Conservation (phyloP, 2,329 filamentous ascomycete genomes). For the Furcasterigmium sp. region DNA sequence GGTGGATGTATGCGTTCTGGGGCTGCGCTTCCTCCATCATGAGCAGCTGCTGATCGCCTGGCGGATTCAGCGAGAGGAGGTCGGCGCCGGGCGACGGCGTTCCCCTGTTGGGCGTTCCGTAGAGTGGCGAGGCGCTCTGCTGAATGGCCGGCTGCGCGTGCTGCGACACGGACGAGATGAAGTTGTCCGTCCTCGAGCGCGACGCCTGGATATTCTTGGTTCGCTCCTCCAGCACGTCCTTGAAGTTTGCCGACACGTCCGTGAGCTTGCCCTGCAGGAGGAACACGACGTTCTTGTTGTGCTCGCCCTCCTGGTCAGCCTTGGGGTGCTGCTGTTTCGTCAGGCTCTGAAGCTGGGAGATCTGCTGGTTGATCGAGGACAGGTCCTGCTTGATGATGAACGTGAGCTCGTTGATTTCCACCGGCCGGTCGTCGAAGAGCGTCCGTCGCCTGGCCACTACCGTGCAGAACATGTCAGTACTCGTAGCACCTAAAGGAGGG, state of each 20-base stretch:
- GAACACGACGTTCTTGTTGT: conserved; percentile 96
- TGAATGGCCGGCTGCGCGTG: conserved; percentile 60
- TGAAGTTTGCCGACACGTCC: conserved; percentile 88
- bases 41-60: conserved; percentile 81
- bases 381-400: conserved; percentile 98
- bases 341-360: conserved; percentile 73
- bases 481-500: neutral
- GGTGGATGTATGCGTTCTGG: conserved; percentile 84
- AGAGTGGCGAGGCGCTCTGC: conserved; percentile 79
- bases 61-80: conserved; percentile 77
- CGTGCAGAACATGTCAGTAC: conserved; percentile 2
- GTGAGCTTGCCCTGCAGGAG: conserved; percentile 87
- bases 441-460: conserved; percentile 91
- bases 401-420: conserved; percentile 88
- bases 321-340: conserved; percentile 72
- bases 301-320: conserved; percentile 80
- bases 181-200: conserved; percentile 88
- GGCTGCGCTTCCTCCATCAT: conserved; percentile 91
- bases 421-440: conserved; percentile 91
- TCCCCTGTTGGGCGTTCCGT: conserved; percentile 68
- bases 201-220: conserved; percentile 98
- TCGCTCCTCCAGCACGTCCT: conserved; percentile 90
- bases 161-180: conserved; percentile 83
- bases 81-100: conserved; percentile 65
- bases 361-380: conserved; percentile 77